phyloP scores from a whole-genome alignment of 768 basidiomycete genomes.

The Naematelia encephala region DNA sequence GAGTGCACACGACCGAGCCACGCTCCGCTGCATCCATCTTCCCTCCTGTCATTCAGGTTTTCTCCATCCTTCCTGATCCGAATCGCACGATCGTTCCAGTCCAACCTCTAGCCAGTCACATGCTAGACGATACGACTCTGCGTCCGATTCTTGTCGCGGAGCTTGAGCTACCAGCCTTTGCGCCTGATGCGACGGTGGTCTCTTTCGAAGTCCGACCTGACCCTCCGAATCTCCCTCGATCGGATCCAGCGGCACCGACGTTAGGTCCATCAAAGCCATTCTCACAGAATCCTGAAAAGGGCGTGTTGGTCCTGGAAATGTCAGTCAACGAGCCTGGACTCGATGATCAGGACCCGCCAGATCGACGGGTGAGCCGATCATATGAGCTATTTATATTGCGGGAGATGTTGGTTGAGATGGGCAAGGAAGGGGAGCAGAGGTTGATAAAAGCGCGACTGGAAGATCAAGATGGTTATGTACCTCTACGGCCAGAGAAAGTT shows the following conservation, averaged over 20 bases:
- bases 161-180: slow-evolving; percentile 35
- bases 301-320: slow-evolving; percentile 40
- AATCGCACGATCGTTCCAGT: slow-evolving; percentile 19
- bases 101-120: slow-evolving; percentile 33
- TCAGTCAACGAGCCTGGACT: slow-evolving; percentile 18
- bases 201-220: slow-evolving; percentile 42
- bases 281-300: slow-evolving; percentile 38
- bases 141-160: slow-evolving; percentile 34
- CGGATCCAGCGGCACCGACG: slow-evolving; percentile 9
- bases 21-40: slow-evolving; percentile 22
- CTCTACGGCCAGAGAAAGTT: slow-evolving; percentile 15
- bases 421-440: slow-evolving; percentile 27
- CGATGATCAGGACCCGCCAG: slow-evolving; percentile 1
- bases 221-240: slow-evolving; percentile 20
- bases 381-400: slow-evolving; percentile 42
- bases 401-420: slow-evolving; percentile 31
- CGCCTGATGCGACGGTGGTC: slow-evolving; percentile 15
- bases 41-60: slow-evolving; percentile 43
- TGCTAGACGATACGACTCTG: slow-evolving; percentile 35
- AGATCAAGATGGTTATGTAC: slow-evolving; percentile 11
- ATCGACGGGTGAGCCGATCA: not conserved
- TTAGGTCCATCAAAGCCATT: slow-evolving; percentile 26
- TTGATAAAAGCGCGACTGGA: slow-evolving; percentile 13
- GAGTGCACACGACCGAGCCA: slow-evolving; percentile 19
- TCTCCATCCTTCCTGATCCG: slow-evolving; percentile 33